These are phyloP conservation scores for Tolypocladium amazonense DNA, from an alignment of 2,329 filamentous ascomycete species.

Conservation along the genomic window DNA sequence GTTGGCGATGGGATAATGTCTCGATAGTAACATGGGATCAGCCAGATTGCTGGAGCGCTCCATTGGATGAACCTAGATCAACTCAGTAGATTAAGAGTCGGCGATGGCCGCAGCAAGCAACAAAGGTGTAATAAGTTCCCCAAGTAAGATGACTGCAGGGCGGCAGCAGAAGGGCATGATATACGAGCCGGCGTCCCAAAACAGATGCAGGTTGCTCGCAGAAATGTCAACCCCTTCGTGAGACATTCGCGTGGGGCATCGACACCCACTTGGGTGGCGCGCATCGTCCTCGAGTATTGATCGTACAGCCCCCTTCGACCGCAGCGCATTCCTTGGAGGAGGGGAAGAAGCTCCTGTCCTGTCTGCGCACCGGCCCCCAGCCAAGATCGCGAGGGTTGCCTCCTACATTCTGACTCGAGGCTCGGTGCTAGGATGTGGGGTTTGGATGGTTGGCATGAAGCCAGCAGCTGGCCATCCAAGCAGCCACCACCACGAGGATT, in stretches of 20 bases:
- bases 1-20: slow-evolving; percentile 28
- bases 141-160: too few species aligned
- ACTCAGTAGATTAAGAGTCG: not conserved
- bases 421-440: not conserved
- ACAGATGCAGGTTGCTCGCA: not conserved
- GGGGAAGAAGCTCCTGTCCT: not conserved
- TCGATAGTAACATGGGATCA: slow-evolving; percentile 27
- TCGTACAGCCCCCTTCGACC: not conserved
- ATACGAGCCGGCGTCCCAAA: not conserved
- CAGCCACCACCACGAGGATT: not conserved
- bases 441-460: not conserved
- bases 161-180: not conserved
- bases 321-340: slow-evolving; percentile 5
- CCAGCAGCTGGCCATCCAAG: not conserved
- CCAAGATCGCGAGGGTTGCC: not conserved
- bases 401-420: slow-evolving; percentile 2
- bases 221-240: not conserved
- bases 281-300: slow-evolving; percentile 1
- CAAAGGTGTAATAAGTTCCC: not conserved
- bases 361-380: not conserved
- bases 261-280: slow-evolving; percentile 1
- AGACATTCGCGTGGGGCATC: slow-evolving; percentile 6
- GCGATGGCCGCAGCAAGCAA: not conserved
- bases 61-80: slow-evolving; percentile 14
- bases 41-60: slow-evolving; percentile 24